phyloP scores from a whole-genome alignment of 495 filamentous ascomycete species.

The Cercophora samala region DNA sequence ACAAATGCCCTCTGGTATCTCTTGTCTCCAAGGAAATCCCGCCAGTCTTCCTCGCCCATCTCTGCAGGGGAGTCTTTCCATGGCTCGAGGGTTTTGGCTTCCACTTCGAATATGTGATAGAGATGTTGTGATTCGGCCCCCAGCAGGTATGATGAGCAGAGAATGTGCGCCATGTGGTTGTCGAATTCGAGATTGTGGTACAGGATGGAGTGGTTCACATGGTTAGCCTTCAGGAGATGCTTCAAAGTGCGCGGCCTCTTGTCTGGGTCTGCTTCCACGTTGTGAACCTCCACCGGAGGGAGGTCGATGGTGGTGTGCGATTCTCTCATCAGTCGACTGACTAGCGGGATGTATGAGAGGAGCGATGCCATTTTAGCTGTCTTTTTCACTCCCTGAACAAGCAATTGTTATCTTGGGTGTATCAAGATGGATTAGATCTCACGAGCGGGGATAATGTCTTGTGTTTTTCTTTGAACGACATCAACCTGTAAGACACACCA shows the following conservation, averaged over 20 bases:
- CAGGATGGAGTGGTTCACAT: constrained; percentile 81
- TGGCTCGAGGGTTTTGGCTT: constrained; percentile 66
- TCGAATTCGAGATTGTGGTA: constrained; percentile 75
- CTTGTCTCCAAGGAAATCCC: constrained; percentile 70
- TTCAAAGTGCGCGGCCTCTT: constrained; percentile 81
- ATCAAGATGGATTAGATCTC: neutral
- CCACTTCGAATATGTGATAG: constrained; percentile 72
- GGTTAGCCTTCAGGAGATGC: constrained; percentile 85
- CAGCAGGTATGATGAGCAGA: constrained; percentile 79
- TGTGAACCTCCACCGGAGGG: constrained; percentile 65
- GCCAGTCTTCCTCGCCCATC: constrained; percentile 79
- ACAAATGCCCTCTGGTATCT: constrained; percentile 85
- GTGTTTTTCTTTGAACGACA: neutral
- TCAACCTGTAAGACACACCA: neutral
- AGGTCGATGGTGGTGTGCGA: constrained; percentile 54
- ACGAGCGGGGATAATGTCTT: neutral
- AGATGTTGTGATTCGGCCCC: constrained; percentile 71
- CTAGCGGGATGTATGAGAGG: constrained; percentile 48
- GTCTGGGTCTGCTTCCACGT: constrained; percentile 73
- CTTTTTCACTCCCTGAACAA: neutral
- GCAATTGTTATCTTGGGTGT: neutral
- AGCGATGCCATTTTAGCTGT: constrained; percentile 38
- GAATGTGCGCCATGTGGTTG: constrained; percentile 83
- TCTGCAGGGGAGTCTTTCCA: constrained; percentile 85
- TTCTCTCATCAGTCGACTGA: constrained; percentile 42